Base-by-base conservation (phyloP, 2,329 filamentous ascomycete genomes). In the Trichoderma endophyticum region DNA sequence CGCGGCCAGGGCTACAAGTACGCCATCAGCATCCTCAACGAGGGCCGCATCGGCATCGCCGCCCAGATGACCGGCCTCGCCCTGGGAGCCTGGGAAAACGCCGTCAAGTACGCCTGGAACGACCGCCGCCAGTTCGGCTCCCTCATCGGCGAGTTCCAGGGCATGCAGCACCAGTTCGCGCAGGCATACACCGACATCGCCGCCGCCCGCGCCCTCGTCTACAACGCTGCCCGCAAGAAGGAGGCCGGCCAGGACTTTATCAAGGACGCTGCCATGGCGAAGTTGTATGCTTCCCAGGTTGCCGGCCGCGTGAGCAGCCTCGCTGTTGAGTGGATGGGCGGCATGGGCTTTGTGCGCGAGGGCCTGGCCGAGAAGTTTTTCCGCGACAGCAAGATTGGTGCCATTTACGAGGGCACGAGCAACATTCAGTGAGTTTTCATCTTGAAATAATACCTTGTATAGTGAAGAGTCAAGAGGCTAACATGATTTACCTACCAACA, bases 1-100 rank as follows among this genome's bases (percentile, higher is more conserved):
- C 90, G 93, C 78, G 96, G 96, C 68, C 89, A 98, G 71, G 96
- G 96, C 36, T 99, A 99, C 88, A 98, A 98, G 85, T 98, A 98
- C 81, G 96, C 96, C 78, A 99, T 99, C 79, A 89, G 91, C 65
- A 86, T 98, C 6, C 84, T 99, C 79, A 99, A 99, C 83, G 96
- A 99, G 83, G 96, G 96, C 30, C 92, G 96, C 75, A 99, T 99
- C 79, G 96, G 96, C 77, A 99, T 99, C 79, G 96, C 95, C 3
- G 96, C 96, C 7, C 96, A 99, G 83, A 99, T 99, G 96, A 99
- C 96, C 0, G 96, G 96, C 71, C 89, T 99, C 71, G 95, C 96
- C 1, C 89, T 98, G 28, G 96, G 96, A 60, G 93, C 96, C 18
- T 99, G 93, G 85, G 95, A 98, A 82, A 98, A 98, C 80, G 96